A percentile compares a stretch with the other conserved stretches of the same genome.
Conservation (phyloP, 2,329 filamentous ascomycete species). For the Ophiostoma australiae region DNA sequence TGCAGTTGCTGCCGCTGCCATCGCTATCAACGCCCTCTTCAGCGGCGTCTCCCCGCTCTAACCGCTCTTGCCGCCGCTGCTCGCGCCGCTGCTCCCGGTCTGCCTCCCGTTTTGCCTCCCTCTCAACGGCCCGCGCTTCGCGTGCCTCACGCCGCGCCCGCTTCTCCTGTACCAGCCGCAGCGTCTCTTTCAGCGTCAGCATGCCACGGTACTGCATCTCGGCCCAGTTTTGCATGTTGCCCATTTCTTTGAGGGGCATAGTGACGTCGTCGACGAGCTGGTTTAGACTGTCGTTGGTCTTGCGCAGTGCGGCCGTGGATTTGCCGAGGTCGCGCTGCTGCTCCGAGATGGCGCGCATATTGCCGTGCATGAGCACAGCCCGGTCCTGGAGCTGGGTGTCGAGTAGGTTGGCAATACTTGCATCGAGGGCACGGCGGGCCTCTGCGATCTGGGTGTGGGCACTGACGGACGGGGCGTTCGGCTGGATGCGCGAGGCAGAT, state of each 20-base stretch:
- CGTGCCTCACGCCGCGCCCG: slow-evolving; percentile 21
- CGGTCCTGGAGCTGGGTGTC: slow-evolving; percentile 64
- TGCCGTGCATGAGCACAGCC: slow-evolving; percentile 64
- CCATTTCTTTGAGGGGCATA: slow-evolving; percentile 67
- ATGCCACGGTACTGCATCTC: slow-evolving; percentile 71
- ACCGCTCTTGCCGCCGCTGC: background rate
- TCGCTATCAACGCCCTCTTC: background rate
- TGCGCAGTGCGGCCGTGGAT: slow-evolving; percentile 55
- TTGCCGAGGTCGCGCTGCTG: slow-evolving; percentile 63
- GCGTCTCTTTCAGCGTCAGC: slow-evolving; percentile 59
- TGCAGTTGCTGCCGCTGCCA: background rate
- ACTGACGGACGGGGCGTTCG: slow-evolving; percentile 22
- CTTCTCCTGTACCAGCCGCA: slow-evolving; percentile 48
- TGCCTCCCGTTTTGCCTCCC: slow-evolving; percentile 24
- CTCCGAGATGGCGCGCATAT: slow-evolving; percentile 57
- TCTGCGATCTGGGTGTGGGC: slow-evolving; percentile 49
- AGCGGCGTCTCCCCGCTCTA: background rate
- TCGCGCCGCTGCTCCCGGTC: background rate
- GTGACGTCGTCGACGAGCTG: slow-evolving; percentile 59
- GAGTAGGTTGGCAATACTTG: slow-evolving; percentile 63
- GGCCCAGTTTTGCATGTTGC: slow-evolving; percentile 81
- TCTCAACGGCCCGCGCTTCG: slow-evolving; percentile 10
- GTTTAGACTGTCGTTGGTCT: slow-evolving; percentile 62
- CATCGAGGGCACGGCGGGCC: slow-evolving; percentile 55
- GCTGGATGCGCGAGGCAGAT: background rate